These are phyloP conservation scores for Cryoendolithus antarcticus DNA, from an alignment of 2,329 filamentous ascomycete genomes.

Conservation along the genomic window DNA sequence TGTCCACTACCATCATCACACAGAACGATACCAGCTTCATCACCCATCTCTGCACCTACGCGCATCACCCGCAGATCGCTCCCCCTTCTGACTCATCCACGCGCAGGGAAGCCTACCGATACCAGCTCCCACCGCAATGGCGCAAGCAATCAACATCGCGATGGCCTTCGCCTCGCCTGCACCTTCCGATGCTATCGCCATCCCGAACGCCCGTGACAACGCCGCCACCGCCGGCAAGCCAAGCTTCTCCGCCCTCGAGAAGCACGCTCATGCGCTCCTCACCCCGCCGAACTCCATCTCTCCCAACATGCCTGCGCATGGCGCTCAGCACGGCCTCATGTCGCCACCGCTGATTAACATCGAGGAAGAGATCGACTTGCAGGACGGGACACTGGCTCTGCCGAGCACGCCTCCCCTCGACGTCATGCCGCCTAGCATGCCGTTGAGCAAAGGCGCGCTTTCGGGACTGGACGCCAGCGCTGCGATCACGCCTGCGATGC, in stretches of 20 bases:
- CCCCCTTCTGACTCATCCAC: constrained; percentile 13
- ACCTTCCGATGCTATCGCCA: constrained; percentile 15
- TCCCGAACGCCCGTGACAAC: constrained; percentile 15
- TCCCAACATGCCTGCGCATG: constrained; percentile 70
- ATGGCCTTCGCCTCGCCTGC: constrained; percentile 23
- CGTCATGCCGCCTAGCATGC: constrained; percentile 19
- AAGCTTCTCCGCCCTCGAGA: constrained; percentile 19
- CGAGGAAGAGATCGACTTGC: constrained; percentile 72
- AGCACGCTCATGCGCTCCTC: constrained; percentile 46
- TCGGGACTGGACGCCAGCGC: constrained; percentile 58
- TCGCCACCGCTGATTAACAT: constrained; percentile 40
- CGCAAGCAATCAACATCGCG: constrained; percentile 17
- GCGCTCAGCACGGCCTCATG: constrained; percentile 47
- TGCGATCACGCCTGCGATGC: constrained; percentile 69
- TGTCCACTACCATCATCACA: neutral
- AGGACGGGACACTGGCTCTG: constrained; percentile 49
- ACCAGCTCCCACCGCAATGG: constrained; percentile 17
- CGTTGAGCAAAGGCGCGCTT: constrained; percentile 39
- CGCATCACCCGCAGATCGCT: constrained; percentile 3
- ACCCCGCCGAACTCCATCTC: constrained; percentile 95
- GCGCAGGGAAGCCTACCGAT: constrained; percentile 23
- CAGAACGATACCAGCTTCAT: constrained; percentile 3
- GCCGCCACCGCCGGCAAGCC: constrained; percentile 9
- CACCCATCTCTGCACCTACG: too few relatives aligned
- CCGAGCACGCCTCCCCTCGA: constrained; percentile 12